Evolutionary conservation across 2,329 filamentous ascomycete species (phyloP), one percentile per base, ranked within the genome.

Genomic region (Penicillium sp.): DNA sequence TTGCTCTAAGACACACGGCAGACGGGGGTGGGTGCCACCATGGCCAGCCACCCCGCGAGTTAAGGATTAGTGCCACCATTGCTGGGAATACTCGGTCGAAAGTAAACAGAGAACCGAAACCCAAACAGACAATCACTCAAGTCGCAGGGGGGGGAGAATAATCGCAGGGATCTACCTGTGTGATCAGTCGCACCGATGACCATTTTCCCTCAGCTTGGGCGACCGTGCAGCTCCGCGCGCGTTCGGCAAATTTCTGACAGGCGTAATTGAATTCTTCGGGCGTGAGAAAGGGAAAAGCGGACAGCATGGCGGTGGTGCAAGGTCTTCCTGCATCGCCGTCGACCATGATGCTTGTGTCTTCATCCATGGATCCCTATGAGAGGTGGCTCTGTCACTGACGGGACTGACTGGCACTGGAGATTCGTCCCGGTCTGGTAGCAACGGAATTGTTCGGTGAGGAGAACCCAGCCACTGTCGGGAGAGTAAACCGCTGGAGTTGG

Each of bases 211-310:
- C 76, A 37, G 79, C 76, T 80, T 83, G 49, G 72, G 70, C 52
- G 68, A 71, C 47, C 3, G 46, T 54, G 48, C 42, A 43, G 33
- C 52, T 46, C 43, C 46, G 35, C 46, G 43, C 42, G 83, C 70
- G 32, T 55, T 58, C 48, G 45, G 56, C 47, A 71, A 81, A 46
- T 77, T 81, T 61, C 74, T 84, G 79, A 65, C 85, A 88, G 46
- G 76, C 79, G 60, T 81, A 76, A 45, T 78, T 68, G 54, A 88
- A 88, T 61, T 88, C 84, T 36, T 80, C 75, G 9, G 69, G 60
- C 9, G 69, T 77, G 27, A 88, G 74, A 49, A 77, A 79, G 5
- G 85, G 85, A 61, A 84, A 88, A 43, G 48, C 49, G 42, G 60
- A 61, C 37, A 69, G 45, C 32, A 7, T 26, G 29, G 29, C 7